Conservation (phyloP, 2,329 filamentous ascomycete species). For the Tolypocladium inflatum region DNA sequence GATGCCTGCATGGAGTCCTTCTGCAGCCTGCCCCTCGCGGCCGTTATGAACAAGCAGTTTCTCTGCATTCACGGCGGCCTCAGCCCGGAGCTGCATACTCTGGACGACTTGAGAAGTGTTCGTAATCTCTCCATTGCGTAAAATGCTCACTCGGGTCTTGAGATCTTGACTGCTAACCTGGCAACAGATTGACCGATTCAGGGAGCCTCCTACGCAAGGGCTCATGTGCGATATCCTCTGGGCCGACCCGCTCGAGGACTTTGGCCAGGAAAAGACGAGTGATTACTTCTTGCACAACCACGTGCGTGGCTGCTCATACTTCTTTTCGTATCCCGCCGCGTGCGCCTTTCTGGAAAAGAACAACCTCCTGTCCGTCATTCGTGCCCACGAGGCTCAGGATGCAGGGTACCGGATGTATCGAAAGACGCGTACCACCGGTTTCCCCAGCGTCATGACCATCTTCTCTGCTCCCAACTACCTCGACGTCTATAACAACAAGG, state of each 20-base stretch:
- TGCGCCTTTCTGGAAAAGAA: constrained; percentile 99
- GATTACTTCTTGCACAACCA: constrained; percentile 98
- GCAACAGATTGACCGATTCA: constrained; percentile 83
- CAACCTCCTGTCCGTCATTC: constrained; percentile 92
- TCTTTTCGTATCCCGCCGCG: constrained; percentile 96
- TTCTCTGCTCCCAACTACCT: constrained; percentile 99
- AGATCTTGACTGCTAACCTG: neutral
- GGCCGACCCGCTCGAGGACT: constrained; percentile 96
- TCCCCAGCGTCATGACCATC: constrained; percentile 99
- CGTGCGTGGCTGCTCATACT: constrained; percentile 96
- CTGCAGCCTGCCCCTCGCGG: constrained; percentile 84
- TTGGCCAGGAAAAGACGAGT: constrained; percentile 95
- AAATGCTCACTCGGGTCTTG: neutral
- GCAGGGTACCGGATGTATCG: constrained; percentile 98
- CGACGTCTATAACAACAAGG: constrained; percentile 99
- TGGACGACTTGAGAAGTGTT: constrained; percentile 86
- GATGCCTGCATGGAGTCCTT: constrained; percentile 99
- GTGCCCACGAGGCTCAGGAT: constrained; percentile 96
- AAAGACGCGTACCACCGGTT: constrained; percentile 95
- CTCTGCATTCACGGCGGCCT: constrained; percentile 95
- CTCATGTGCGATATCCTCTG: constrained; percentile 99
- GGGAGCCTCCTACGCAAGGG: constrained; percentile 92
- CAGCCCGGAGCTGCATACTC: constrained; percentile 88
- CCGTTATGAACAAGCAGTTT: constrained; percentile 99
- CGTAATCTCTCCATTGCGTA: too few species aligned